Base-by-base conservation (phyloP, 2,329 filamentous ascomycete species). In the Ceratocystis lukuohia region DNA sequence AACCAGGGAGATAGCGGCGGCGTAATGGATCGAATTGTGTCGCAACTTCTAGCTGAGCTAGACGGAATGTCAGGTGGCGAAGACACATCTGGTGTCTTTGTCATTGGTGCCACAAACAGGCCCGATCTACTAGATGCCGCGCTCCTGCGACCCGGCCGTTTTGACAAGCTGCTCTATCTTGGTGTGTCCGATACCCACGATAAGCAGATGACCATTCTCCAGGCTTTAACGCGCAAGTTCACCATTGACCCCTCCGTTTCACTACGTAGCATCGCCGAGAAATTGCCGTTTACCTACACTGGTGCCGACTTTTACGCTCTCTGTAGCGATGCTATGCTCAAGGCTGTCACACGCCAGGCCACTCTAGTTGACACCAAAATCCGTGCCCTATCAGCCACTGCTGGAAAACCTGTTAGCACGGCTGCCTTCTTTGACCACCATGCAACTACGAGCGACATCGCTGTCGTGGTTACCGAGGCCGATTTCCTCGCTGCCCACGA, bases 141-240 rank as follows among this genome's bases (percentile, higher is more conserved):
- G 3, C 78, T 99, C 67, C 79, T 97, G 57, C 84, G 93, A 65
- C 94, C 93, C 1, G 93, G 93, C 1, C 82, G 93, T 68, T 97
- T 99, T 75, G 94, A 99, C 74, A 97, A 97, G 80, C 96, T 97
- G 92, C 83, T 99, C 37, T 99, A 97, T 73, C 80, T 99, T 12
- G 94, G 94, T 45, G 91, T 99, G 7, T 95, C 91, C 6, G 94
- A 99, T 75, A 96, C 92, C 3, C 93, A 97, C 72, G 89, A 96
- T 20, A 97, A 97, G 79, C 94, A 99, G 77, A 84, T 90, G 69
- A 96, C 87, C 25, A 97, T 99, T 70, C 78, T 99, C 73, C 91
- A 97, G 75, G 94, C 94, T 1, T 78, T 99, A 73, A 97, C 94
- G 1, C 83, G 94, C 72, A 99, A 97, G 89, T 99, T 99, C 76